Conservation (phyloP, 169 alveolate genomes). For the Plasmodium knowlesi region DNA sequence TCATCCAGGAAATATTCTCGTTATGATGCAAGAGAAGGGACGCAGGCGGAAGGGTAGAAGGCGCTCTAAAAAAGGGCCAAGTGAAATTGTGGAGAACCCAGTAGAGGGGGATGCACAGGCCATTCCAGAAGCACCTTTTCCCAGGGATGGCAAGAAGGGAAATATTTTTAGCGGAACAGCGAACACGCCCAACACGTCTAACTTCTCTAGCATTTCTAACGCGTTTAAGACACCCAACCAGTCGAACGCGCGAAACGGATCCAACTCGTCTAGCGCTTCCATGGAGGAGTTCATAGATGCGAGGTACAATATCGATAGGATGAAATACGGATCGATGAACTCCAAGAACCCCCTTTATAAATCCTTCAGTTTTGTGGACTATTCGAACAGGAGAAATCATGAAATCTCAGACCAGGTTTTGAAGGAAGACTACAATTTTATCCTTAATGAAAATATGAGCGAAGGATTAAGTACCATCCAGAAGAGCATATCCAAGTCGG, state of each 20-base stretch:
- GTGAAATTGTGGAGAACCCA: background rate
- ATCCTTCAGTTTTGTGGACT: conserved; percentile 16
- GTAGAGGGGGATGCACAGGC: background rate
- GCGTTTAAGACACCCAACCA: background rate
- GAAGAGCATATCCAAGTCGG: conserved; percentile 20
- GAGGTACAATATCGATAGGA: conserved; percentile 13
- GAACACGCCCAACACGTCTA: background rate
- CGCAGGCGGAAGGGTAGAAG: background rate
- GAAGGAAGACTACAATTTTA: conserved; percentile 19
- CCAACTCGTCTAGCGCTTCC: conserved; percentile 3
- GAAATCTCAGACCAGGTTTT: conserved; percentile 5
- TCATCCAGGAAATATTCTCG: conserved; percentile 92
- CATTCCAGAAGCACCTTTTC: background rate
- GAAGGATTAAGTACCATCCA: background rate
- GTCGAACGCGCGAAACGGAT: background rate
- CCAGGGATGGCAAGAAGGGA: background rate
- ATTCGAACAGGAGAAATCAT: background rate
- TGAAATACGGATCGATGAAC: background rate
- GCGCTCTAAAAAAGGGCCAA: background rate
- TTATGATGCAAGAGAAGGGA: conserved; percentile 68
- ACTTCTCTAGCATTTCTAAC: background rate
- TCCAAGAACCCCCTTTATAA: background rate
- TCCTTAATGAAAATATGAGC: conserved; percentile 33
- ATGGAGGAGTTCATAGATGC: conserved; percentile 43
- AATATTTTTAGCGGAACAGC: background rate